These are phyloP conservation scores for Ascochyta rabiei DNA, from an alignment of 2,329 filamentous ascomycete genomes.

Conservation along the genomic window DNA sequence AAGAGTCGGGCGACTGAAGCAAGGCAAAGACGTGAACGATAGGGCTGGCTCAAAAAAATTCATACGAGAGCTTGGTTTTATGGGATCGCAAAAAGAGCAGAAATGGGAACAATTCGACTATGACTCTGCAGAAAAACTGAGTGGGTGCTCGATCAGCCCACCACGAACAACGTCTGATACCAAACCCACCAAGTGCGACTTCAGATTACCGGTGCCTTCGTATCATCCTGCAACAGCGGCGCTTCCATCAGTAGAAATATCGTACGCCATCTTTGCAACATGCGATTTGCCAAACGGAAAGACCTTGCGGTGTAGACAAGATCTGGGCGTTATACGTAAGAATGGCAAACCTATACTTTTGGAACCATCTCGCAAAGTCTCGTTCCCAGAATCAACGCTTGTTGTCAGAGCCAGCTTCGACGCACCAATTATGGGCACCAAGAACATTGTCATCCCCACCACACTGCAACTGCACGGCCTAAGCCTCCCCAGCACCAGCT, in stretches of 20 bases:
- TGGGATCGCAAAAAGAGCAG: constrained; percentile 9
- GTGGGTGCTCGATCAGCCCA: background rate
- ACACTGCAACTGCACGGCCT: constrained; percentile 9
- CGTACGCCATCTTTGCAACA: constrained; percentile 9
- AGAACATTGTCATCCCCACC: background rate
- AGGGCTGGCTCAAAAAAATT: background rate
- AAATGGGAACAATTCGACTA: constrained; percentile 4
- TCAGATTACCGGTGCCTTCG: constrained; percentile 1
- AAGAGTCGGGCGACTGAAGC: constrained; percentile 9
- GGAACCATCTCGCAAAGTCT: constrained; percentile 10
- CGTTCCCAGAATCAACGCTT: constrained; percentile 12
- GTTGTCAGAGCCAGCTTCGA: constrained; percentile 9
- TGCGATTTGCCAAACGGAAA: constrained; percentile 1
- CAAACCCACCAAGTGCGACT: constrained; percentile 4
- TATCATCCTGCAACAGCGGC: constrained; percentile 7
- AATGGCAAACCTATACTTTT: background rate
- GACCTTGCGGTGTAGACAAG: background rate
- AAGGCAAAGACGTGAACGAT: background rate
- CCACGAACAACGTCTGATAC: background rate
- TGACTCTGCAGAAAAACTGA: constrained; percentile 7
- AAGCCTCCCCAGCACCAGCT: background rate
- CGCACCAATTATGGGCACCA: background rate
- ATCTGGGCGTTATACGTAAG: background rate
- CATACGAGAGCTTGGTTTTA: constrained; percentile 9
- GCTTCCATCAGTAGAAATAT: constrained; percentile 5